Conservation (phyloP, 2,329 filamentous ascomycete species). For the Paraconiothyrium brasiliense region DNA sequence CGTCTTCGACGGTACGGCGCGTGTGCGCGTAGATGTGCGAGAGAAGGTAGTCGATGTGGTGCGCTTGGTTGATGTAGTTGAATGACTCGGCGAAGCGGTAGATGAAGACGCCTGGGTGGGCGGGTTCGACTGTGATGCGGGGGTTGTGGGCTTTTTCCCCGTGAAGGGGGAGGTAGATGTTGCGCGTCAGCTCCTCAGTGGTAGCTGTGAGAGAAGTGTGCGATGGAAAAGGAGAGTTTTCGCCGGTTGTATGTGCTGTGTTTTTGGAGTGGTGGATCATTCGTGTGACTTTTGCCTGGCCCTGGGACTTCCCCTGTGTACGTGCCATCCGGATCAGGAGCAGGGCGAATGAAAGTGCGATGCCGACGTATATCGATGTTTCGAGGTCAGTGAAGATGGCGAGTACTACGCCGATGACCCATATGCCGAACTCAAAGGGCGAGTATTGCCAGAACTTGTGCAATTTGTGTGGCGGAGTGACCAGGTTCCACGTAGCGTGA, state of each 20-base stretch:
- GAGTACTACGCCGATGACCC: slow-evolving; percentile 87
- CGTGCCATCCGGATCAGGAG: slow-evolving; percentile 72
- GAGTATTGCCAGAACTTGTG: slow-evolving; percentile 94
- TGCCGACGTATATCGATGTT: slow-evolving; percentile 86
- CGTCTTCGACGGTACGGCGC: slow-evolving; percentile 29
- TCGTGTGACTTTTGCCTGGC: slow-evolving; percentile 30
- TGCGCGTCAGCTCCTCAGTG: slow-evolving; percentile 45
- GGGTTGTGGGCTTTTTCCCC: slow-evolving; percentile 68
- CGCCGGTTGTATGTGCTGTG: slow-evolving; percentile 32
- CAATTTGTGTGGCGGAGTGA: slow-evolving; percentile 86
- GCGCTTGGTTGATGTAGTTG: slow-evolving; percentile 90
- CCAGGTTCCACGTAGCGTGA: slow-evolving; percentile 87
- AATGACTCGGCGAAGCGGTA: slow-evolving; percentile 93
- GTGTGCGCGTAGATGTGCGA: slow-evolving; percentile 68
- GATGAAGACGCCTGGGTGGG: slow-evolving; percentile 83
- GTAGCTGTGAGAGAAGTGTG: slow-evolving; percentile 48
- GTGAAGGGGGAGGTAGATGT: slow-evolving; percentile 42
- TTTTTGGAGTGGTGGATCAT: slow-evolving; percentile 60
- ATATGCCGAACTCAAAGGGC: slow-evolving; percentile 86
- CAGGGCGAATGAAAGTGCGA: slow-evolving; percentile 77
- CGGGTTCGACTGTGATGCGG: slow-evolving; percentile 69
- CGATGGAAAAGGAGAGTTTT: neutral
- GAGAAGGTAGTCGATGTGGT: slow-evolving; percentile 80
- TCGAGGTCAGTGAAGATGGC: slow-evolving; percentile 88
- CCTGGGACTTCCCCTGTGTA: slow-evolving; percentile 34